phyloP scores from a whole-genome alignment of 352 stramenopile genomes.

The Phytophthora lateralis region DNA sequence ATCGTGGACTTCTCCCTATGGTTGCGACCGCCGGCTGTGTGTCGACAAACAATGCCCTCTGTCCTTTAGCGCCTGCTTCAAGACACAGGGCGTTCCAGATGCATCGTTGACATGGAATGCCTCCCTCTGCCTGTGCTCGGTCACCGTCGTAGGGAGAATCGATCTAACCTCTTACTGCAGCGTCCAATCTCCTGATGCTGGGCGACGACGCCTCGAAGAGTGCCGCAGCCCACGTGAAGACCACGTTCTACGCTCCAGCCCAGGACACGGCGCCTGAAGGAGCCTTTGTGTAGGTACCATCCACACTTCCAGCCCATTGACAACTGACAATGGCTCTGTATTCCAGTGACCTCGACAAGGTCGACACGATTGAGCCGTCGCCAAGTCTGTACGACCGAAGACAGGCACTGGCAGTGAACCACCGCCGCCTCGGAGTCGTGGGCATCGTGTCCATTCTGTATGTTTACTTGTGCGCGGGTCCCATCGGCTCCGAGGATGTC shows the following conservation, averaged over 20 bases:
- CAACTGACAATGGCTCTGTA: background rate
- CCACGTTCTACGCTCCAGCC: slow-evolving; percentile 14
- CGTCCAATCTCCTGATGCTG: slow-evolving; percentile 21
- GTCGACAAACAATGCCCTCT: slow-evolving; percentile 3
- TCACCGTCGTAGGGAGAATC: background rate
- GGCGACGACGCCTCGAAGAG: slow-evolving; percentile 11
- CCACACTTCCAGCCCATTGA: background rate
- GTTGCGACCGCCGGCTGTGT: slow-evolving; percentile 4
- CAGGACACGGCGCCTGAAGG: slow-evolving; percentile 5
- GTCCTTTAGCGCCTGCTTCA: slow-evolving; percentile 4
- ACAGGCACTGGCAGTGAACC: slow-evolving; percentile 21
- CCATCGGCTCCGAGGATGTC: slow-evolving; percentile 39
- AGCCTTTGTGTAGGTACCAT: slow-evolving; percentile 17
- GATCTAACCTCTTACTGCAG: slow-evolving; percentile 22
- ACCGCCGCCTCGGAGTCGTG: slow-evolving; percentile 35
- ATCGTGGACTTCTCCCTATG: slow-evolving; percentile 22
- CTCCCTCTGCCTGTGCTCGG: slow-evolving; percentile 16
- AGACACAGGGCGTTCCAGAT: slow-evolving; percentile 5
- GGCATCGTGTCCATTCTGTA: slow-evolving; percentile 43
- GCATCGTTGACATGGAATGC: background rate
- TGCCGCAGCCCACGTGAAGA: slow-evolving; percentile 4
- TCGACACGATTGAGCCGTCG: slow-evolving; percentile 41
- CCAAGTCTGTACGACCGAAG: slow-evolving; percentile 27
- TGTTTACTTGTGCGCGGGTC: slow-evolving; percentile 42
- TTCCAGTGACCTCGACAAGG: slow-evolving; percentile 40